Conservation (phyloP, 495 filamentous ascomycete species). For the Penicillium bialowiezense region DNA sequence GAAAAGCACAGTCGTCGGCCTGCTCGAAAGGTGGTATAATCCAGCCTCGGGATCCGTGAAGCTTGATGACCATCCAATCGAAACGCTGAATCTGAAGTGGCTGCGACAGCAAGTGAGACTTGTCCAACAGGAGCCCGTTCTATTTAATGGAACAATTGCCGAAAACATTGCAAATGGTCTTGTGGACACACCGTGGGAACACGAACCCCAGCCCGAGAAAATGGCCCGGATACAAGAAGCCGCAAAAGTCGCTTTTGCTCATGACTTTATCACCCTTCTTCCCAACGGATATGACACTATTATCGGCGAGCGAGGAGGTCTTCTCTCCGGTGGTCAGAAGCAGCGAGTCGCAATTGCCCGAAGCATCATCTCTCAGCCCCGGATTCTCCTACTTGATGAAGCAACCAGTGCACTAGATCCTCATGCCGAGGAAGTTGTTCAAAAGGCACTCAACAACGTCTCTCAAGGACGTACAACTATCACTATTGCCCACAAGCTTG, state of each 20-base stretch:
- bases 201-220: constrained; percentile 48
- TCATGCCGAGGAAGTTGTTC: constrained; percentile 79
- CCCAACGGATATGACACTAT: constrained; percentile 65
- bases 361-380: constrained; percentile 79
- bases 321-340: constrained; percentile 89
- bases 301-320: constrained; percentile 80
- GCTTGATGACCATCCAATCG: constrained; percentile 71
- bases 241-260: constrained; percentile 58
- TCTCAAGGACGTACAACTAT: constrained; percentile 79
- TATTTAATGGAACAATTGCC: constrained; percentile 72
- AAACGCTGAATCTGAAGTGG: constrained; percentile 74
- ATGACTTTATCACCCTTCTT: constrained; percentile 34
- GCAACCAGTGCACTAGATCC: constrained; percentile 86
- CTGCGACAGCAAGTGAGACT: constrained; percentile 75
- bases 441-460: constrained; percentile 75
- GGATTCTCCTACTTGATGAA: constrained; percentile 84
- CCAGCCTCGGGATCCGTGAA: constrained; percentile 68
- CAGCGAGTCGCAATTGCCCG: constrained; percentile 80
- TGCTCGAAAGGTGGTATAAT: constrained; percentile 86
- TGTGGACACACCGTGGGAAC: constrained; percentile 57
- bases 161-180: constrained; percentile 78
- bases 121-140: constrained; percentile 45
- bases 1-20: constrained; percentile 80
- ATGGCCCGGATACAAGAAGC: constrained; percentile 43
- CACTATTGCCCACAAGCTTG: constrained; percentile 81